Evolutionary conservation across 2,329 filamentous ascomycete genomes (phyloP), one percentile per base, ranked within the genome.

Genomic region (Stenocarpella maydis): DNA sequence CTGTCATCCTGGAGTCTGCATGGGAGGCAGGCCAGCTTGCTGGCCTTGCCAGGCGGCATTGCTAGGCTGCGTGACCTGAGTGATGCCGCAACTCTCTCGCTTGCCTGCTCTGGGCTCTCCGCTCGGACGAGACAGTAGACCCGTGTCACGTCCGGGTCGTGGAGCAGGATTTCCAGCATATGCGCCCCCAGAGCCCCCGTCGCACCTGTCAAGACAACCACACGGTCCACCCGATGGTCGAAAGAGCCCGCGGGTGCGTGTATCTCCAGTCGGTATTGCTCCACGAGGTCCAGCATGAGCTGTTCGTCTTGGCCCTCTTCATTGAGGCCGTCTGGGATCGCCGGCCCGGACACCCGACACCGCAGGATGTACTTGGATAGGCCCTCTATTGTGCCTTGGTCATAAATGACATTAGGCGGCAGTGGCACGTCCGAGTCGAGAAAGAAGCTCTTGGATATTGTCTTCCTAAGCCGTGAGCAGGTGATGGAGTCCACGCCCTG

Each of bases 401-500:
- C 87, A 72, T 90, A 89, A 0, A 91, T 83, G 1, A 90, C 75
- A 69, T 87, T 90, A 70, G 86, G 79, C 0, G 88, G 87, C 1
- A 90, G 74, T 0, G 58, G 31, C 0, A 21, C 41, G 1, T 68
- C 65, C 12, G 34, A 28, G 6, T 69, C 28, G 0, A 71, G 68
- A 0, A 80, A 64, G 26, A 77, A 77, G 0, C 26, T 65, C 1
- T 74, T 71, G 37, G 78, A 74, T 2, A 82, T 73, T 3, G 78
- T 53, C 52, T 76, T 79, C 19, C 85, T 78, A 24, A 90, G 82
- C 67, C 85, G 85, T 70, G 88, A 84, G 65, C 84, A 86, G 0
- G 84, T 82, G 2, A 88, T 84, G 0, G 89, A 91, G 74, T 91
- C 88, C 0, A 91, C 83, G 0, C 88, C 88, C 71, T 85, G 84